These are phyloP conservation scores for Xylariales sp. DNA, from an alignment of 2,329 filamentous ascomycete species.

Conservation along the genomic window DNA sequence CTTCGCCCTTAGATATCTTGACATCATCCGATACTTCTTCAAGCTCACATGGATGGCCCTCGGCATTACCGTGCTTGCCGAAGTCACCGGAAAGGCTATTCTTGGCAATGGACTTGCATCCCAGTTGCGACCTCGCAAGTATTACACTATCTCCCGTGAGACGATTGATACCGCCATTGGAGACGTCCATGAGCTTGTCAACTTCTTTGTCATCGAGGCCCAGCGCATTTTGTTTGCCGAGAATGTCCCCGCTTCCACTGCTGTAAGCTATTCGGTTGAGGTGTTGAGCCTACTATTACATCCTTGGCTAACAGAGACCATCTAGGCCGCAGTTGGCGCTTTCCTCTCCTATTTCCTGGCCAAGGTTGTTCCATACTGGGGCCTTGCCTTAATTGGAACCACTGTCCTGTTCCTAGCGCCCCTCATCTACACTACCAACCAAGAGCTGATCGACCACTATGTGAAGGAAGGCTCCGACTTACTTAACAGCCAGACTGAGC, in stretches of 20 bases:
- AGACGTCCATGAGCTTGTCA: slow-evolving; percentile 75
- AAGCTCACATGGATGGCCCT: slow-evolving; percentile 74
- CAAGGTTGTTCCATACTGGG: slow-evolving; percentile 78
- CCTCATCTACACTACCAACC: slow-evolving; percentile 73
- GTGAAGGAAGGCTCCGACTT: slow-evolving; percentile 68
- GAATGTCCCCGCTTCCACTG: slow-evolving; percentile 70
- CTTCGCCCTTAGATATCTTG: slow-evolving; percentile 72
- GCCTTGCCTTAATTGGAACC: slow-evolving; percentile 69
- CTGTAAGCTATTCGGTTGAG: slow-evolving; percentile 59
- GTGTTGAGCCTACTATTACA: neutral
- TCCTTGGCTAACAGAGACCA: slow-evolving; percentile 15
- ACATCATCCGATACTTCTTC: slow-evolving; percentile 72
- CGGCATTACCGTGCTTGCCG: slow-evolving; percentile 69
- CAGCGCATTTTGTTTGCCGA: slow-evolving; percentile 77
- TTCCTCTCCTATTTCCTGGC: slow-evolving; percentile 76
- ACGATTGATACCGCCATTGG: slow-evolving; percentile 70
- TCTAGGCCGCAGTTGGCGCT: slow-evolving; percentile 67
- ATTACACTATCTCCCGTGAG: slow-evolving; percentile 73
- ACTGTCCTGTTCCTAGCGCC: slow-evolving; percentile 71
- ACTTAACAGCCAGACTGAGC: slow-evolving; percentile 71
- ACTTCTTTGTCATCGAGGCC: slow-evolving; percentile 77
- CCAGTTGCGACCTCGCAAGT: slow-evolving; percentile 74
- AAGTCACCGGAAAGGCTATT: slow-evolving; percentile 70
- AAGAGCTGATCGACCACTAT: slow-evolving; percentile 75
- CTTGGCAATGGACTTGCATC: slow-evolving; percentile 72